Evolutionary conservation across 208 protist genomes (phyloP).

Genomic region (Trypanosoma boissoni): DNA sequence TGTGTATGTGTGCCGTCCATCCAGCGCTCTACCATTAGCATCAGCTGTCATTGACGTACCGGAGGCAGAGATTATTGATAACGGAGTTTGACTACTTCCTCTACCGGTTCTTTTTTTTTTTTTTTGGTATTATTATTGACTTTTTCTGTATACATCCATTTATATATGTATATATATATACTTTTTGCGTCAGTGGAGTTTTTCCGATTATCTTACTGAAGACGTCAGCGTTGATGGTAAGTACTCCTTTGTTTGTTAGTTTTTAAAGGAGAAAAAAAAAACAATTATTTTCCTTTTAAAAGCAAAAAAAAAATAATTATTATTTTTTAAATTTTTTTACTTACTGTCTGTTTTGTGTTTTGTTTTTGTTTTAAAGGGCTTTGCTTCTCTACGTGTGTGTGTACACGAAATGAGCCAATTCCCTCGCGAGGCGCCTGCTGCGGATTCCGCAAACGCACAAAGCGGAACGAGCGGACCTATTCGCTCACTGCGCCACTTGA

Average conservation of each 20-base stretch:
- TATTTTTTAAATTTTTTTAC: conserved; percentile 8
- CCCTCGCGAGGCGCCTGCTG: no score
- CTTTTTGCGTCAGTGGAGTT: neutral
- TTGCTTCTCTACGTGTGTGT: no score
- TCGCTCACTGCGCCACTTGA: conserved; percentile 48
- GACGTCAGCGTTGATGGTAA: neutral
- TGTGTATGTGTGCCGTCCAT: conserved; percentile 40
- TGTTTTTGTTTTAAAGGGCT: conserved; percentile 3
- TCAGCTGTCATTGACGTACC: conserved; percentile 82
- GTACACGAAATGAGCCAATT: no score
- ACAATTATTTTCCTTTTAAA: no score
- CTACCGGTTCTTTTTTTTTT: no score
- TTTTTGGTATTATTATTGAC: no score
- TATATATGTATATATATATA: neutral
- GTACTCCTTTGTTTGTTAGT: neutral
- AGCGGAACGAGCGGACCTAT: no score
- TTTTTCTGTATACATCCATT: neutral
- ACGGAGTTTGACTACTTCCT: conserved; percentile 24
- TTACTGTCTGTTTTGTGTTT: neutral
- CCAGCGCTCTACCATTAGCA: conserved; percentile 38
- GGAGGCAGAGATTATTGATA: conserved; percentile 52
- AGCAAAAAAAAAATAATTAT: no score
- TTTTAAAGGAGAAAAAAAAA: neutral
- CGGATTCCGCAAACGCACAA: no score
- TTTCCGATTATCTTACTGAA: neutral